phyloP scores from a whole-genome alignment of 768 basidiomycete species.

The Suillus ampliporus region DNA sequence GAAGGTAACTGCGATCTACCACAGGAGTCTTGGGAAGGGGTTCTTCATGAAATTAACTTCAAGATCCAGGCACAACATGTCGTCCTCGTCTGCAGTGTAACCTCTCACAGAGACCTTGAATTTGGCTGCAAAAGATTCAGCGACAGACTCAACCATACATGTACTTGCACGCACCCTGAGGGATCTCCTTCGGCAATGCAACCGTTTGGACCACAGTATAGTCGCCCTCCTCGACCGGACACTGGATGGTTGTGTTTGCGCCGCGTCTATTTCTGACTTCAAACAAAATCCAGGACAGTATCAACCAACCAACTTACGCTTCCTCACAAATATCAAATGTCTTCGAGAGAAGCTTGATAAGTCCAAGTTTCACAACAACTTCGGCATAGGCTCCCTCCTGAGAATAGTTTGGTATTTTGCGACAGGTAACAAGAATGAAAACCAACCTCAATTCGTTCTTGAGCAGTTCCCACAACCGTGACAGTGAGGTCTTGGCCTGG shows the following conservation, averaged over 20 bases:
- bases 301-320: constrained; percentile 65
- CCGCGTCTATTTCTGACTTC: constrained; percentile 55
- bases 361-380: constrained; percentile 91
- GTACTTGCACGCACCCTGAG: constrained; percentile 55
- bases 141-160: constrained; percentile 7
- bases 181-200: constrained; percentile 89
- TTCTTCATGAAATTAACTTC: constrained; percentile 73
- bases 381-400: constrained; percentile 93
- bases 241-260: constrained; percentile 77
- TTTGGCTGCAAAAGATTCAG: constrained; percentile 63
- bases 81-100: constrained; percentile 73
- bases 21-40: constrained; percentile 34
- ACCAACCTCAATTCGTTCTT: constrained; percentile 67
- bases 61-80: constrained; percentile 82
- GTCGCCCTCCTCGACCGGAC: constrained; percentile 77
- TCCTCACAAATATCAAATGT: constrained; percentile 90
- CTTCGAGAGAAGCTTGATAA: constrained; percentile 87
- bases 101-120: constrained; percentile 74
- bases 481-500: constrained; percentile 92
- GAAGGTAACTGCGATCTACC: constrained; percentile 20
- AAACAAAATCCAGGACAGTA: constrained; percentile 8
- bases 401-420: constrained; percentile 13
- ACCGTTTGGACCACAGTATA: constrained; percentile 86
- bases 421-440: constrained; percentile 1
- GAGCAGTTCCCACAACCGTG: constrained; percentile 66